Percentiles rank a stretch among this genome's conserved stretches.
Evolutionary conservation across 2,329 filamentous ascomycete species (phyloP).

Genomic region (Shiraia bambusicola): DNA sequence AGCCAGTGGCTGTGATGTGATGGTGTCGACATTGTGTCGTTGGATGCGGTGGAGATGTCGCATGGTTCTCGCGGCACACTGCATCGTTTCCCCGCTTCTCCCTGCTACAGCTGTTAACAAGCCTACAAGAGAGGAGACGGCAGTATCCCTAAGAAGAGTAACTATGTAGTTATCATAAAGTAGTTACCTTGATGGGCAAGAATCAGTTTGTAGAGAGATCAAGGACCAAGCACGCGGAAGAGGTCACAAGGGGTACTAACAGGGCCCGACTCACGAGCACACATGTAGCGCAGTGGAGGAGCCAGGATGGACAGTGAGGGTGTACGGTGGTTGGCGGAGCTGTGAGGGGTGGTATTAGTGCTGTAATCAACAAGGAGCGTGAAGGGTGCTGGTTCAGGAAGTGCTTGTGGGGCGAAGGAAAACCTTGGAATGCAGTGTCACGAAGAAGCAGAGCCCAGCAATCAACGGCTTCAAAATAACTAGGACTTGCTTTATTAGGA

Average conservation of each 20-base stretch:
- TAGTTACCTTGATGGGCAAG: too few relatives aligned
- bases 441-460: too few relatives aligned
- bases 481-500: too few relatives aligned
- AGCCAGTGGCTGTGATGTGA: constrained; percentile 59
- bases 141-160: too few relatives aligned
- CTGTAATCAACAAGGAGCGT: background rate
- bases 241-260: background rate
- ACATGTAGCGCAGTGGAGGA: background rate
- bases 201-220: background rate
- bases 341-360: background rate
- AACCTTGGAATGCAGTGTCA: background rate
- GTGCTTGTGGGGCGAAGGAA: background rate
- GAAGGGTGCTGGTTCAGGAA: background rate
- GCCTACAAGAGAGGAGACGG: too few relatives aligned
- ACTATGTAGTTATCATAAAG: too few relatives aligned
- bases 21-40: constrained; percentile 57
- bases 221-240: background rate
- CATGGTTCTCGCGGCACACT: constrained; percentile 22
- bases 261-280: background rate
- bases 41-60: constrained; percentile 33
- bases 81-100: constrained; percentile 13
- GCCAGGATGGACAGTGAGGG: background rate
- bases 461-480: too few relatives aligned
- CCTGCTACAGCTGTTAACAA: too few relatives aligned
- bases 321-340: background rate